Evolutionary conservation across 2,329 filamentous ascomycete species (phyloP).

Genomic region (Claviceps capensis): DNA sequence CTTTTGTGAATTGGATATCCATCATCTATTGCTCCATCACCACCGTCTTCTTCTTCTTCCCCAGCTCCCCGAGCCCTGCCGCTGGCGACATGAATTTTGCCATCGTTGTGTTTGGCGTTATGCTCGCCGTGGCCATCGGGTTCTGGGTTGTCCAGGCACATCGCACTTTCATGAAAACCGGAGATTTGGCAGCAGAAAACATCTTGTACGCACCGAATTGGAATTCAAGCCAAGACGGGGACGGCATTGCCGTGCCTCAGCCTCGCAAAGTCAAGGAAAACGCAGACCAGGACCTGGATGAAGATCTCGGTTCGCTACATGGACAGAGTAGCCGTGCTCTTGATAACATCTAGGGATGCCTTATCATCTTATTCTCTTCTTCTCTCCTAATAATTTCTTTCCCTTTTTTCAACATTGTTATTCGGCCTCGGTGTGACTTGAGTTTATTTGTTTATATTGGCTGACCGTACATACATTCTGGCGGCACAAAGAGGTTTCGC

Average conservation of each 20-base stretch:
- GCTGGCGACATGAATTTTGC: slow-evolving; percentile 42
- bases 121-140: slow-evolving; percentile 33
- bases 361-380: too few relatives aligned
- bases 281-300: background rate
- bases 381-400: too few relatives aligned
- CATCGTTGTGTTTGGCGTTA: slow-evolving; percentile 41
- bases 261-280: background rate
- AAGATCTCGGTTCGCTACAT: background rate
- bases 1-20: slow-evolving; percentile 32
- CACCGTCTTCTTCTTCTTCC: slow-evolving; percentile 43
- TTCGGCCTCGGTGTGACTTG: too few relatives aligned
- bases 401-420: too few relatives aligned
- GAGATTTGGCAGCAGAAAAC: slow-evolving; percentile 8
- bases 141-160: slow-evolving; percentile 38
- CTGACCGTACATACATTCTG: too few relatives aligned
- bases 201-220: slow-evolving; percentile 8
- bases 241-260: background rate
- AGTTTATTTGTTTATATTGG: too few relatives aligned
- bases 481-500: too few relatives aligned
- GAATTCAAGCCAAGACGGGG: background rate
- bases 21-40: slow-evolving; percentile 37
- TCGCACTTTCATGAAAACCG: slow-evolving; percentile 12
- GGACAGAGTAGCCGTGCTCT: background rate
- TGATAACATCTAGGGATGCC: background rate
- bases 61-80: slow-evolving; percentile 28